Evolutionary conservation across 208 protist species (phyloP).

Genomic region (Tetramitus jugosus): DNA sequence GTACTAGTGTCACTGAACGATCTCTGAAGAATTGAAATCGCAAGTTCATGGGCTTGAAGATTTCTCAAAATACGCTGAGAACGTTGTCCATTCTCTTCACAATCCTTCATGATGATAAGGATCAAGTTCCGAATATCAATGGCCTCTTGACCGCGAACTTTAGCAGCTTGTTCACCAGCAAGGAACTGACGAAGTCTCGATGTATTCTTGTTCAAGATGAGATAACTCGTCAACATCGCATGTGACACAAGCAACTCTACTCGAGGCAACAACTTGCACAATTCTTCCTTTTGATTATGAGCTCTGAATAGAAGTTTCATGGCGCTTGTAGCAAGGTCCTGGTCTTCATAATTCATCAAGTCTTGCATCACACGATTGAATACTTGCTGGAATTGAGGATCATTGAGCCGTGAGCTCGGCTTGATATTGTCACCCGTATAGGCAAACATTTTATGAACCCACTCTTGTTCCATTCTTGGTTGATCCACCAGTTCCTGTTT

Average conservation of each 20-base stretch:
- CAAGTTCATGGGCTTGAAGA: not conserved
- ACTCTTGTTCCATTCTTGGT: too few species aligned
- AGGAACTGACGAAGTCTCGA: too few species aligned
- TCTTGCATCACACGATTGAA: not conserved
- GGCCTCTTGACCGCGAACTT: too few species aligned
- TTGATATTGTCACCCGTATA: too few species aligned
- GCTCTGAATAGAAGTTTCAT: not conserved
- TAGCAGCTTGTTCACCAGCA: too few species aligned
- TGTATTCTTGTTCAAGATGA: not conserved
- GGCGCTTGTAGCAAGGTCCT: not conserved
- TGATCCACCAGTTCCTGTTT: too few species aligned
- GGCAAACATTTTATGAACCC: too few species aligned
- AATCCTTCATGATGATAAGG: not conserved
- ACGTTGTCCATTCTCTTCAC: not conserved
- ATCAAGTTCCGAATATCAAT: too few species aligned
- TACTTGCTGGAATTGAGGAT: not conserved
- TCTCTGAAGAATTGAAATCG: not conserved
- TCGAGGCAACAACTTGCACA: not conserved
- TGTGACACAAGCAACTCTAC: not conserved
- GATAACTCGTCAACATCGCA: not conserved
- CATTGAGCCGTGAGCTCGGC: too few species aligned
- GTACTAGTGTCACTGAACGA: not conserved
- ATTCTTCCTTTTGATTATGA: not conserved
- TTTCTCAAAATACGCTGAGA: constrained; percentile 8
- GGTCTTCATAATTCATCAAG: not conserved